Conservation (phyloP, 257 asterid genomes). For the Craterostigma plantagineum region DNA sequence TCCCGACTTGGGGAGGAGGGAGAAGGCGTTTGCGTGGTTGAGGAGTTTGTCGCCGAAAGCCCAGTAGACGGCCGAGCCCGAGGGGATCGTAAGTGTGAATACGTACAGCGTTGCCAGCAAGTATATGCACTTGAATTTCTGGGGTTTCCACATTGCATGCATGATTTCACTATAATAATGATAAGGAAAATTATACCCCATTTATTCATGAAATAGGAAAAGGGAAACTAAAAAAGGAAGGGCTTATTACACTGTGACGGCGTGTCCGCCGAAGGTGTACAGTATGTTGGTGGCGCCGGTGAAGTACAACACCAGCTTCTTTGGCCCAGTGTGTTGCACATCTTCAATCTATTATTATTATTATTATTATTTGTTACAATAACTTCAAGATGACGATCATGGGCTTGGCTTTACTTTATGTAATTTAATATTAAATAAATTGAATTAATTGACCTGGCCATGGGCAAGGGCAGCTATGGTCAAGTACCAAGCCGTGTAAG, state of each 20-base stretch:
- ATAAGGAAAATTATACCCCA: constrained; percentile 10
- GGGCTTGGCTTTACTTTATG: too few relatives aligned
- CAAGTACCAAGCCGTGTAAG: constrained; percentile 85
- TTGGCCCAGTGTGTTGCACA: constrained; percentile 55
- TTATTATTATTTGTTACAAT: neutral
- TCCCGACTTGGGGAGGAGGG: constrained; percentile 43
- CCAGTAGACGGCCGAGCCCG: constrained; percentile 73
- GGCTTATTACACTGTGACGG: constrained; percentile 62
- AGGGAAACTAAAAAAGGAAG: constrained; percentile 1
- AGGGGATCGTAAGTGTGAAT: constrained; percentile 70
- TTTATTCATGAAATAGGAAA: too few relatives aligned
- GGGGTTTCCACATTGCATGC: constrained; percentile 97
- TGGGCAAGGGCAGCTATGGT: constrained; percentile 47
- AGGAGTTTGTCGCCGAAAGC: constrained; percentile 71
- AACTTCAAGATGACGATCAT: neutral
- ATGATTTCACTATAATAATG: constrained; percentile 49
- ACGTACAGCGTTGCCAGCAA: constrained; percentile 62
- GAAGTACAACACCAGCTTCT: constrained; percentile 46
- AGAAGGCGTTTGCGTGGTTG: constrained; percentile 57
- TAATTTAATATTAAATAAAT: too few relatives aligned
- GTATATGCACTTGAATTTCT: constrained; percentile 60
- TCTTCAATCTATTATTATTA: constrained; percentile 23
- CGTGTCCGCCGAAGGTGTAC: constrained; percentile 87
- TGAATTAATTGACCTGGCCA: constrained; percentile 49
- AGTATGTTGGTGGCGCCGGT: constrained; percentile 88